Conservation (phyloP, 768 basidiomycete species). For the Hypholoma sublateritium region DNA sequence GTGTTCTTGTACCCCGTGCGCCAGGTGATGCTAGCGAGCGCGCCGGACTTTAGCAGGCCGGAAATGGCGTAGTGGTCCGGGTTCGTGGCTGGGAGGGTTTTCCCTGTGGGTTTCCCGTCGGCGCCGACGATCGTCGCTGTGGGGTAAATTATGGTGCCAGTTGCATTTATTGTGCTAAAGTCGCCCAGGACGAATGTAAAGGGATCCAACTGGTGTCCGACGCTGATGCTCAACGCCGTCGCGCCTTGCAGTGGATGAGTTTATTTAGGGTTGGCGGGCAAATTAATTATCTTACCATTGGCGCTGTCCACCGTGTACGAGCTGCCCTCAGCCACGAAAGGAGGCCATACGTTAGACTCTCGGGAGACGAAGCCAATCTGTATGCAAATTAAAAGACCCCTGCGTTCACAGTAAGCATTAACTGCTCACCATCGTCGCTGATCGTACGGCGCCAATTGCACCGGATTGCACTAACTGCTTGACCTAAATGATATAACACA, state of each 20-base stretch:
- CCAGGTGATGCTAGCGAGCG: constrained; percentile 25
- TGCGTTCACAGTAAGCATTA: too few species aligned
- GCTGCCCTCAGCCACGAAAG: background rate
- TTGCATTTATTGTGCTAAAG: constrained; percentile 6
- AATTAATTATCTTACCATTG: background rate
- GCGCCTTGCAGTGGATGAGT: background rate
- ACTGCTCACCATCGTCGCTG: background rate
- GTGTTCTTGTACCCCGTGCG: constrained; percentile 20
- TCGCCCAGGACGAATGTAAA: constrained; percentile 10
- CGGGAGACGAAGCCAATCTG: background rate
- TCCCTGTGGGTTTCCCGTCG: constrained; percentile 1
- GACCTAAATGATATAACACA: constrained; percentile 24
- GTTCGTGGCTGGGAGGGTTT: background rate
- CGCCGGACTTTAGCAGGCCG: constrained; percentile 30
- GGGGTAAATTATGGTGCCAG: constrained; percentile 4
- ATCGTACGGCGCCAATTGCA: background rate
- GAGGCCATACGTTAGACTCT: background rate
- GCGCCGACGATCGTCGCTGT: constrained; percentile 3
- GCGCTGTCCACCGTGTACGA: background rate
- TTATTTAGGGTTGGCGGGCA: background rate
- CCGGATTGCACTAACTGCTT: constrained; percentile 19
- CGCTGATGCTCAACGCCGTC: background rate
- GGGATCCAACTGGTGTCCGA: constrained; percentile 19
- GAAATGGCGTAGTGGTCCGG: constrained; percentile 28
- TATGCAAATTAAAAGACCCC: too few species aligned